Evolutionary conservation across 345 rosid genomes (phyloP), one percentile per base, ranked within the genome.

Genomic region (Luvunga scandens): DNA sequence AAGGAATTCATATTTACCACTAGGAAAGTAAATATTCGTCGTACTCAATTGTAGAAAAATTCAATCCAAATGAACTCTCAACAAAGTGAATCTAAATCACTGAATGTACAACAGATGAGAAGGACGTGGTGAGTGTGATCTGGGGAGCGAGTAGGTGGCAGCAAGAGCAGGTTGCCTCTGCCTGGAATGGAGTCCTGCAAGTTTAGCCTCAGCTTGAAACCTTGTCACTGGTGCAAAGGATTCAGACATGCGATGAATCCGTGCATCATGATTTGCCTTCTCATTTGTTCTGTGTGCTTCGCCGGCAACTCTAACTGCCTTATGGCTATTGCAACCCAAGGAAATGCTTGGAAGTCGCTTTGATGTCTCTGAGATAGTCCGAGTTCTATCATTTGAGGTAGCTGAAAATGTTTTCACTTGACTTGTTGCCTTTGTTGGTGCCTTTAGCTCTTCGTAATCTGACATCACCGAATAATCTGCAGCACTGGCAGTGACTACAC

Each of bases 401-500:
- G 79, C 63, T 63, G 83, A 39, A 81, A 75, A 61, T 36, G 69
- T 27, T 75, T 78, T 85, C 34, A 75, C 56, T 27, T 81, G 89
- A 82, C 84, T 84, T 64, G 80, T 53, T 30, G 61, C 45, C 9
- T 39, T n/a, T 62, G 39, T 56, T 21, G 86, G 73, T 45, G 82
- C 85, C 83, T 80, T 84, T 75, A 30, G 81, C 73, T 78, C 89
- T 62, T 90, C 95, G 45, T 78, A 85, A 72, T 94, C 97, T 5
- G 97, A 91, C 79, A 86, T 77, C 16, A 77, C 86, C 14, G 97
- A 90, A 83, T 78, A 83, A 75, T 93, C 98, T 0, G 92, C 97
- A 1, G 90, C 95, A 60, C 98, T 91, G 36, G 90, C 95, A 0
- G 98, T 95, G 72, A 90, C 91, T 4, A 93, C 97, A 45, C 98